These are phyloP conservation scores for Lolium multiflorum DNA, from an alignment of 176 grass and related monocot species.

Conservation along the genomic window DNA sequence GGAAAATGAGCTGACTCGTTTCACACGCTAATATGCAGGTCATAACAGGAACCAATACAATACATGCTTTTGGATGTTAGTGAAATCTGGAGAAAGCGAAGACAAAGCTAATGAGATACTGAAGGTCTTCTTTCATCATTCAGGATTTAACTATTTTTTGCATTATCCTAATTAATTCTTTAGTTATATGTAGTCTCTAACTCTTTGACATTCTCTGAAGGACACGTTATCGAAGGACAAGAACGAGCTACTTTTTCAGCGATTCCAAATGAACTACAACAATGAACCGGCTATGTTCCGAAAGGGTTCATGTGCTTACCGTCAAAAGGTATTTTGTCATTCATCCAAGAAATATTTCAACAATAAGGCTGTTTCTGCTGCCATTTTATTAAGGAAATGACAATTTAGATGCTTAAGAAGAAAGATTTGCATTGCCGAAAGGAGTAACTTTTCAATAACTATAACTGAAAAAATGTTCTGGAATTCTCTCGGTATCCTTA, in stretches of 20 bases:
- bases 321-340: slow-evolving; percentile 48
- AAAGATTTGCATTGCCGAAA: slow-evolving; percentile 1
- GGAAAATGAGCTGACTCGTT: slow-evolving; percentile 34
- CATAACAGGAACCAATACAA: slow-evolving; percentile 84
- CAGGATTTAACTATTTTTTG: not conserved
- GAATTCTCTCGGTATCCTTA: not conserved
- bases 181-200: slow-evolving; percentile 26
- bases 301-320: slow-evolving; percentile 79
- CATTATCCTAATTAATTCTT: slow-evolving; percentile 27
- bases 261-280: slow-evolving; percentile 87
- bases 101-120: slow-evolving; percentile 70
- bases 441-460: not conserved
- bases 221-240: slow-evolving; percentile 86
- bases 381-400: slow-evolving; percentile 13
- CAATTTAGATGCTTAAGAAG: slow-evolving; percentile 29
- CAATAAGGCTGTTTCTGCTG: not conserved
- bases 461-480: not conserved
- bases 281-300: slow-evolving; percentile 72
- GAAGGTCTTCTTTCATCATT: slow-evolving; percentile 62
- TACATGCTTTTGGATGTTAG: slow-evolving; percentile 89
- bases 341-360: slow-evolving; percentile 4
- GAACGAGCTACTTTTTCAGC: slow-evolving; percentile 89
- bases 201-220: slow-evolving; percentile 45
- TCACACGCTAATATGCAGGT: slow-evolving; percentile 50
- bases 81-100: slow-evolving; percentile 82